Percentiles rank a stretch among this genome's conserved stretches.
These are phyloP conservation scores for Nakaseomyces nivariensis DNA, from an alignment of 1,139 yeast species.

Conservation along the genomic window DNA sequence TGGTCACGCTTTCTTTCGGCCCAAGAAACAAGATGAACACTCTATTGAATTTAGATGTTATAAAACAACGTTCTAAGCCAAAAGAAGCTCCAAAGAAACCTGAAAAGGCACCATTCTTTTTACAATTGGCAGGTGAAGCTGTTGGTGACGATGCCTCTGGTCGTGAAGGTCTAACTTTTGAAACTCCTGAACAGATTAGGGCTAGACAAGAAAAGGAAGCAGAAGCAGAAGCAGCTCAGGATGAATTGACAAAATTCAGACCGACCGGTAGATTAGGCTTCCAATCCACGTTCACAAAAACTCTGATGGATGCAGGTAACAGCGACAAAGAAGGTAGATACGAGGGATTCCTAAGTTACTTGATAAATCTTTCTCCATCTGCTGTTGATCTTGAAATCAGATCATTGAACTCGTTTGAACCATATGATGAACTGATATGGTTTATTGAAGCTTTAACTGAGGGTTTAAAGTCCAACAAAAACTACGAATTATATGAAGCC, in stretches of 20 bases:
- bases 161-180: conserved; percentile 39
- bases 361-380: conserved; percentile 66
- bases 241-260: conserved; percentile 23
- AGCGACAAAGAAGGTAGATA: conserved; percentile 31
- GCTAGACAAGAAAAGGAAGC: conserved; percentile 10
- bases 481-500: conserved; percentile 48
- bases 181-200: conserved; percentile 13
- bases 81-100: conserved; percentile 83
- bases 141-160: conserved; percentile 63
- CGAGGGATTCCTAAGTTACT: conserved; percentile 41
- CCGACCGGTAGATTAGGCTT: conserved; percentile 34
- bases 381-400: conserved; percentile 78
- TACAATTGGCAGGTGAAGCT: conserved; percentile 52
- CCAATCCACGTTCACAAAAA: conserved; percentile 66
- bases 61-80: conserved; percentile 82
- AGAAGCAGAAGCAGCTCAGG: conserved; percentile 17
- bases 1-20: conserved; percentile 66
- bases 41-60: conserved; percentile 69
- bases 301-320: conserved; percentile 36
- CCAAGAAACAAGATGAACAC: conserved; percentile 76
- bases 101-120: conserved; percentile 72
- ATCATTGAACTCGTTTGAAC: conserved; percentile 50
- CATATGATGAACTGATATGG: conserved; percentile 49
- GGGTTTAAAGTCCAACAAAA: conserved; percentile 47
- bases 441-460: conserved; percentile 57